phyloP scores from a whole-genome alignment of 805 yeast genomes.

The Kluyveromyces starmeri region DNA sequence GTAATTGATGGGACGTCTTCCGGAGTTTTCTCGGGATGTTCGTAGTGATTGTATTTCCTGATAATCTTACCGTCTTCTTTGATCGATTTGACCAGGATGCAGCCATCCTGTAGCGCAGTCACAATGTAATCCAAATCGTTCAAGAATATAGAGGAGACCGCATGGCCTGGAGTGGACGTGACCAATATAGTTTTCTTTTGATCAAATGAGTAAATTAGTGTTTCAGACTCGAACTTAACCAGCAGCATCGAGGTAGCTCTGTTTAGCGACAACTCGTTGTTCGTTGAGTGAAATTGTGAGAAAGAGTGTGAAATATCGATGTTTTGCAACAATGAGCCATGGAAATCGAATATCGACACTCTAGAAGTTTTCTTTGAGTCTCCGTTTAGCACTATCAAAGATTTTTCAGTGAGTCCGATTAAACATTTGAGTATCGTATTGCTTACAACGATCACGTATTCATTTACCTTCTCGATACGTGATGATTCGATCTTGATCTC shows the following conservation, averaged over 20 bases:
- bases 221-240: constrained; percentile 15
- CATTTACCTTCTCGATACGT: constrained; percentile 1
- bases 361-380: constrained; percentile 15
- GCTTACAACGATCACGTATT: constrained; percentile 9
- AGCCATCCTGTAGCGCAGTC: constrained; percentile 17
- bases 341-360: constrained; percentile 20
- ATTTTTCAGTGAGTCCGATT: constrained; percentile 28
- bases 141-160: constrained; percentile 12
- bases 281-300: constrained; percentile 5
- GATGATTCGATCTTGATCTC: constrained; percentile 10
- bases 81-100: constrained; percentile 20
- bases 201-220: constrained; percentile 26
- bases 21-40: neutral
- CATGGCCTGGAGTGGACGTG: constrained; percentile 8
- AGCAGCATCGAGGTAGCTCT: constrained; percentile 25
- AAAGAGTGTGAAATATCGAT: constrained; percentile 13
- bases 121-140: constrained; percentile 12
- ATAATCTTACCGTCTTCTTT: constrained; percentile 12
- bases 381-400: constrained; percentile 18
- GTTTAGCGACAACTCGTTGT: constrained; percentile 15
- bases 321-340: constrained; percentile 21
- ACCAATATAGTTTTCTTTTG: constrained; percentile 20
- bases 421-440: constrained; percentile 13
- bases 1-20: constrained; percentile 2
- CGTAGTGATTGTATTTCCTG: constrained; percentile 13